Evolutionary conservation across 164 flowering plant species (phyloP).

Genomic region (Annona cherimola): DNA sequence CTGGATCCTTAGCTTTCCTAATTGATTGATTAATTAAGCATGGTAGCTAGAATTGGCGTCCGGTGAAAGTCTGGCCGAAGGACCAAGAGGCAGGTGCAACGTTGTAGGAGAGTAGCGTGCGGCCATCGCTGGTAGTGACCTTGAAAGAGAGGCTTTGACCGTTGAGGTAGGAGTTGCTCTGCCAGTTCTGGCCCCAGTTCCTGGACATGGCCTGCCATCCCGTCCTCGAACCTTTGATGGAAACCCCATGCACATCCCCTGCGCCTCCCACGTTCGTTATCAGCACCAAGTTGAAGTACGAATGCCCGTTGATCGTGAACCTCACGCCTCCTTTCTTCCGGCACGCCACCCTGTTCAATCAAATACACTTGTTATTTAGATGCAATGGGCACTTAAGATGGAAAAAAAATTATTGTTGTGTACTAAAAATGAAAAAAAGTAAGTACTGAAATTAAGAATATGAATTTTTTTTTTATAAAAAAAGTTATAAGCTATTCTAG

Average conservation of each 20-base stretch:
- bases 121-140: slow-evolving; percentile 69
- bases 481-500: no score
- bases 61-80: slow-evolving; percentile 71
- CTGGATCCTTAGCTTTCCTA: no score
- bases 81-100: slow-evolving; percentile 63
- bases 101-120: slow-evolving; percentile 38
- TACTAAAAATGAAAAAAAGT: no score
- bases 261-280: slow-evolving; percentile 85
- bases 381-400: not conserved
- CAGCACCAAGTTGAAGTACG: slow-evolving; percentile 70
- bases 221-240: slow-evolving; percentile 68
- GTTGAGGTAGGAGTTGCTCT: slow-evolving; percentile 54
- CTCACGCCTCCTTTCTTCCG: slow-evolving; percentile 65
- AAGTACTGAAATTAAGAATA: no score
- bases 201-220: slow-evolving; percentile 73
- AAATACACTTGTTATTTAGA: not conserved
- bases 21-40: no score
- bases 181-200: slow-evolving; percentile 94
- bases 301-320: slow-evolving; percentile 69
- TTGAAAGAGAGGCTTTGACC: slow-evolving; percentile 70
- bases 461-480: no score
- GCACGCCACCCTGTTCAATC: slow-evolving; percentile 54
- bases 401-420: not conserved
- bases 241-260: slow-evolving; percentile 59
- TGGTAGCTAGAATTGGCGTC: slow-evolving; percentile 39